Percentiles rank a stretch among this genome's conserved stretches.
phyloP scores from a whole-genome alignment of 805 yeast species.

The Kluyveromyces dobzhanskii region DNA sequence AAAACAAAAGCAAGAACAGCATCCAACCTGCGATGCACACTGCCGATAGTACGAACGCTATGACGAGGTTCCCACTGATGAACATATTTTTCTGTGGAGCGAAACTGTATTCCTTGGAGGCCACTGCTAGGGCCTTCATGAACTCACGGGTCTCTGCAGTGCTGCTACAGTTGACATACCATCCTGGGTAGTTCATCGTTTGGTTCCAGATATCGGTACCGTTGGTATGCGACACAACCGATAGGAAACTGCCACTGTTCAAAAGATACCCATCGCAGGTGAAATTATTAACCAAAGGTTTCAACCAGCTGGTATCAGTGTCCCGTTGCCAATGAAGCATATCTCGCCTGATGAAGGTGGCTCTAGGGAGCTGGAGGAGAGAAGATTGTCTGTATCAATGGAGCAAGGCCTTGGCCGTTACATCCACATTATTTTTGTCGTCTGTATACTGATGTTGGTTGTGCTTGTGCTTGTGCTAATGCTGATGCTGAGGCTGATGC shows the following conservation, averaged over 20 bases:
- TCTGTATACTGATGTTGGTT: too few relatives aligned
- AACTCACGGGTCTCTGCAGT: slow-evolving; percentile 5
- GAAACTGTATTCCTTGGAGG: slow-evolving; percentile 5
- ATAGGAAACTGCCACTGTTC: slow-evolving; percentile 1
- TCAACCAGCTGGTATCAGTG: slow-evolving; percentile 1
- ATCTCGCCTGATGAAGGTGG: too few relatives aligned
- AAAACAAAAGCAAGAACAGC: slow-evolving; percentile 46
- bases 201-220: slow-evolving; percentile 4
- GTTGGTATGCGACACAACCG: background rate
- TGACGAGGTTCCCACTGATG: slow-evolving; percentile 32
- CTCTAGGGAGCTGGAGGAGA: too few relatives aligned
- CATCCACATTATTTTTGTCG: too few relatives aligned
- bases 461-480: too few relatives aligned
- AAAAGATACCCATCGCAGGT: slow-evolving; percentile 2
- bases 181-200: slow-evolving; percentile 15
- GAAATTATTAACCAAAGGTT: background rate
- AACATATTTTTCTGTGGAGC: slow-evolving; percentile 28
- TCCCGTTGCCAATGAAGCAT: too few relatives aligned
- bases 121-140: slow-evolving; percentile 5
- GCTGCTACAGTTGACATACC: slow-evolving; percentile 13
- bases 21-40: slow-evolving; percentile 63
- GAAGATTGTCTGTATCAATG: too few relatives aligned
- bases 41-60: slow-evolving; percentile 46
- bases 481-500: too few relatives aligned
- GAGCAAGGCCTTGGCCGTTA: too few relatives aligned